Evolutionary conservation across 2,329 filamentous ascomycete species (phyloP).

Genomic region (Ilyonectria sp.): DNA sequence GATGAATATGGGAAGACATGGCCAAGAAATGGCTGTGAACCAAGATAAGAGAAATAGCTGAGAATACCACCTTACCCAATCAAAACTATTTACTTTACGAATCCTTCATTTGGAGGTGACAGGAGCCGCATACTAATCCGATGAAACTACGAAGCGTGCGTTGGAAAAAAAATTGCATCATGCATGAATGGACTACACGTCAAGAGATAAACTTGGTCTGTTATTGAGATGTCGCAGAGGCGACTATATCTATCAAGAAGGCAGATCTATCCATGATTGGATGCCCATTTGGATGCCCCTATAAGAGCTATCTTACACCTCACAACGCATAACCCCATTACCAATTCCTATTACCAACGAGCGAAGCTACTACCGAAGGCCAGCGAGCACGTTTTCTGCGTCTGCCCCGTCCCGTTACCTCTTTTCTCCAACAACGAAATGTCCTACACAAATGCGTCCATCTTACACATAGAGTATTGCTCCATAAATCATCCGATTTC

Average conservation of each 20-base stretch:
- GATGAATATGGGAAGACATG: slow-evolving; percentile 28
- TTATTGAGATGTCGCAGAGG: neutral
- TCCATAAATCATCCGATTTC: slow-evolving; percentile 9
- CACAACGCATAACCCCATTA: neutral
- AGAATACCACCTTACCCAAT: slow-evolving; percentile 35
- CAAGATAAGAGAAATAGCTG: slow-evolving; percentile 28
- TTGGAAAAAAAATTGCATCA: neutral
- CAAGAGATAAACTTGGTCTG: neutral
- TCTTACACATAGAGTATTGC: slow-evolving; percentile 19
- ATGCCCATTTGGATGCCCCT: neutral
- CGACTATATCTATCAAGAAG: slow-evolving; percentile 7
- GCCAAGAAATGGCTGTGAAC: slow-evolving; percentile 25
- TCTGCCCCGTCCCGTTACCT: neutral
- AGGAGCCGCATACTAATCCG: no score
- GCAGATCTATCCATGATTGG: neutral
- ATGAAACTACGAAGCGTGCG: neutral
- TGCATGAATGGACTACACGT: neutral
- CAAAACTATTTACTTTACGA: slow-evolving; percentile 32
- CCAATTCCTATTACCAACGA: slow-evolving; percentile 2
- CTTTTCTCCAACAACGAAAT: neutral
- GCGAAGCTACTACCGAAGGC: neutral
- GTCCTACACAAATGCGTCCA: neutral
- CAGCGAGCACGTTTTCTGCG: neutral
- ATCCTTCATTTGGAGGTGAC: neutral
- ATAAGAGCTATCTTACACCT: neutral